Base-by-base conservation (phyloP, 108 stramenopile species). In the Fragilaria radians region DNA sequence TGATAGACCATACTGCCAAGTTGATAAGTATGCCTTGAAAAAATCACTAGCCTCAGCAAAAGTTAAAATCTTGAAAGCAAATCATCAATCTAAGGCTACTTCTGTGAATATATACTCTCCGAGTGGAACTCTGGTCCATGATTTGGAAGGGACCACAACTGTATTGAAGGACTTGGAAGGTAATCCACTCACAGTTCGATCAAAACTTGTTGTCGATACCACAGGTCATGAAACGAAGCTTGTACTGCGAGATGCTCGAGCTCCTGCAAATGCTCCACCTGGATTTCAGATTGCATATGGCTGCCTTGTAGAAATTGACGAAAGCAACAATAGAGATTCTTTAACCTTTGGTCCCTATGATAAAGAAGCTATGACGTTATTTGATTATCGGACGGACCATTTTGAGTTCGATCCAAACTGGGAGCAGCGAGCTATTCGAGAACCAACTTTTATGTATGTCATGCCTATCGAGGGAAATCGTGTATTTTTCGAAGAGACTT, bases 261-360 rank as follows among this genome's bases (percentile, higher is more conserved):
- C 55, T 36, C 69, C 52, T 4, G 57, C 70, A 29, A 52, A 69
- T 52, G 59, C 63, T 31, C 61, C 52, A 52, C 86, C 92, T 21
- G 96, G 96, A 26, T 94, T 88, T 67, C 96, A 97, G 70, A 95
- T 97, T 66, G 96, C 96, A 18, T 97, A 97, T 64, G 96, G 95
- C 7, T 74, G 75, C 3, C 56, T 91, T 59, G 86, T 85, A 11
- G 76, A 78, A 53, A 73, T 94, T 1, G 85, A 89, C 34, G 85
- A 87, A 67, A 65, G 62, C 18, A 58, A 78, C 50, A 63, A 71
- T 42, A 66, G 74, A 0, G 70, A 79, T 34, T 48, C 48, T 52
- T 59, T 72, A 4, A 54, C 61, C n/a, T 54, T 82, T 48, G 94
- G 93, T 32, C 94, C 94, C 1, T 97, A 97, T 59, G 86, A 81